Percentiles rank a stretch among this genome's conserved stretches.
Evolutionary conservation across 73 alveolate genomes (phyloP).

Genomic region (Urostyla sp.): DNA sequence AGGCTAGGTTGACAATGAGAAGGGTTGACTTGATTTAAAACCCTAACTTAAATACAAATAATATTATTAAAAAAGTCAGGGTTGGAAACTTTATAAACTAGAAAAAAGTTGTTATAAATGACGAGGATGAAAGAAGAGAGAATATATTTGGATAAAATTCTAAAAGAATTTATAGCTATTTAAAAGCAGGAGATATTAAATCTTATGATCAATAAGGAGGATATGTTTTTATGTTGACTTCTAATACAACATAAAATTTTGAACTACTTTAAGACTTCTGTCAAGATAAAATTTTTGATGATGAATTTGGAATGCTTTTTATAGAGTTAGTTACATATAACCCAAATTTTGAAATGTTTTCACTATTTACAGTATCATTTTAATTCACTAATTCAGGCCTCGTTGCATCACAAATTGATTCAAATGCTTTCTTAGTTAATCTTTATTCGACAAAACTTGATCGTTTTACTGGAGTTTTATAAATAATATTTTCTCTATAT

Average conservation of each 20-base stretch:
- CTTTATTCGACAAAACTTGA: neutral
- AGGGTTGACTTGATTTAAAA: neutral
- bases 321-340: constrained; percentile 36
- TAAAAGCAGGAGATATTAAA: constrained; percentile 1
- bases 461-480: constrained; percentile 29
- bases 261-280: neutral
- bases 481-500: neutral
- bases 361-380: neutral
- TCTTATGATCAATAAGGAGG: constrained; percentile 31
- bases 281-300: constrained; percentile 23
- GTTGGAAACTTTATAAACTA: neutral
- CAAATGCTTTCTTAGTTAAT: neutral
- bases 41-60: neutral
- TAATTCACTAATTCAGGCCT: constrained; percentile 18
- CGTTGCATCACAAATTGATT: neutral
- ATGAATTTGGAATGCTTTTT: neutral
- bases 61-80: neutral
- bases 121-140: neutral
- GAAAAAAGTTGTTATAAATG: too few species aligned
- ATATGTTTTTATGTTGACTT: neutral
- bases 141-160: neutral
- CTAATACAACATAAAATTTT: neutral
- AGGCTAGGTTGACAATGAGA: constrained; percentile 4
- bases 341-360: constrained; percentile 31
- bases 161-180: neutral